Evolutionary conservation across 345 rosid genomes (phyloP).

Genomic region (Dovyalis caffra): DNA sequence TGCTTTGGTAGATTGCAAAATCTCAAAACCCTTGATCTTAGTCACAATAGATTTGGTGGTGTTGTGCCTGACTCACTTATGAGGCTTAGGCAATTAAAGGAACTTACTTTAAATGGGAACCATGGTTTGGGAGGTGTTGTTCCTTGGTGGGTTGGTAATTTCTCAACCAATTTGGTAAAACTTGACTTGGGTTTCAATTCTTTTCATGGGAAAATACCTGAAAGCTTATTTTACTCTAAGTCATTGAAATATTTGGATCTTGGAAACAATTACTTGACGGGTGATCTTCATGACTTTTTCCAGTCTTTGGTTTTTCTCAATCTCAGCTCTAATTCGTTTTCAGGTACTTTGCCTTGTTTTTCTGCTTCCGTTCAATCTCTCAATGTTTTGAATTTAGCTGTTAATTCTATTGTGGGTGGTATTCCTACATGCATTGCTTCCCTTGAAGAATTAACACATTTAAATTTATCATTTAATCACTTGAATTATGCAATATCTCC

Average conservation of each 20-base stretch:
- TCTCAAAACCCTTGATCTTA: constrained; percentile 68
- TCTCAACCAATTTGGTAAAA: constrained; percentile 54
- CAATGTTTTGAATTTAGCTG: constrained; percentile 51
- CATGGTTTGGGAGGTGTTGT: constrained; percentile 51
- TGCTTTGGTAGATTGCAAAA: constrained; percentile 55
- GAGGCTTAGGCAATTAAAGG: constrained; percentile 51
- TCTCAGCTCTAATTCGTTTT: constrained; percentile 66
- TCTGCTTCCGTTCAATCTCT: constrained; percentile 55
- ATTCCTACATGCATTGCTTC: constrained; percentile 86
- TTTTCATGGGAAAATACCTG: constrained; percentile 62
- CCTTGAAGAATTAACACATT: constrained; percentile 44
- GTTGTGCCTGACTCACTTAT: constrained; percentile 46
- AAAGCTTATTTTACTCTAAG: constrained; percentile 44
- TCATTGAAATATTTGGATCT: constrained; percentile 67
- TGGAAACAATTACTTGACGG: constrained; percentile 56
- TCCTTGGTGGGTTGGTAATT: constrained; percentile 69
- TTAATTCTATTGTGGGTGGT: constrained; percentile 75
- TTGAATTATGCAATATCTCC: constrained; percentile 70
- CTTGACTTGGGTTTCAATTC: constrained; percentile 71
- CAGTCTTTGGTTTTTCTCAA: constrained; percentile 61
- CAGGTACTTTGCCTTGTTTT: constrained; percentile 88
- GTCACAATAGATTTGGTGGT: constrained; percentile 59
- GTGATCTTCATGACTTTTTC: constrained; percentile 56
- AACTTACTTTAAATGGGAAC: constrained; percentile 56
- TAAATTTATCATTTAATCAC: constrained; percentile 70